Percentiles rank a stretch among this genome's conserved stretches.
These are phyloP conservation scores for Daldinia caldariorum DNA, from an alignment of 495 filamentous ascomycete genomes.

Conservation along the genomic window DNA sequence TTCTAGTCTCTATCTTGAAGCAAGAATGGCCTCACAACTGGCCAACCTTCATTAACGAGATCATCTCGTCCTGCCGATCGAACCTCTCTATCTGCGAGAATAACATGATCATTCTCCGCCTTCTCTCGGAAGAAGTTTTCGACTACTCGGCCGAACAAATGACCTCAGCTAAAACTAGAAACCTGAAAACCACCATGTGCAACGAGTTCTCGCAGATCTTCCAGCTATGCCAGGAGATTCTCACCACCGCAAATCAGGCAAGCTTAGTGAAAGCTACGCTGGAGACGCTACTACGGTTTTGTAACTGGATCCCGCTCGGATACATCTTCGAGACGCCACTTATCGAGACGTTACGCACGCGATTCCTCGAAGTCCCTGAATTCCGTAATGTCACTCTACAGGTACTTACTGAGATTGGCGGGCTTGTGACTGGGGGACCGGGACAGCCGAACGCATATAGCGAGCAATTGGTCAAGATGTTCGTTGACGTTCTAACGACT, in stretches of 20 bases:
- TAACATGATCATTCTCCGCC: conserved; percentile 97
- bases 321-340: conserved; percentile 98
- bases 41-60: conserved; percentile 99
- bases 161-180: conserved; percentile 95
- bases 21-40: conserved; percentile 99
- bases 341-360: conserved; percentile 89
- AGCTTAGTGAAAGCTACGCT: conserved; percentile 93
- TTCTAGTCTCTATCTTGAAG: conserved; percentile 96
- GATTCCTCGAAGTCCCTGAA: conserved; percentile 89
- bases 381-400: conserved; percentile 97
- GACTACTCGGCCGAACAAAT: conserved; percentile 98
- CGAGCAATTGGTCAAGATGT: conserved; percentile 95
- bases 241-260: conserved; percentile 86
- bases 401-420: conserved; percentile 95
- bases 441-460: conserved; percentile 81
- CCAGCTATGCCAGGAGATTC: conserved; percentile 92
- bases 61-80: conserved; percentile 92
- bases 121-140: conserved; percentile 98
- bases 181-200: conserved; percentile 97
- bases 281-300: conserved; percentile 91
- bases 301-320: conserved; percentile 98
- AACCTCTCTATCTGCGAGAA: conserved; percentile 98
- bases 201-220: conserved; percentile 97
- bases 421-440: conserved; percentile 75
- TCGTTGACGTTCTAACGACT: conserved; percentile 89